phyloP scores from a whole-genome alignment of 441 rosid genomes.

The Euphorbia corollata region DNA sequence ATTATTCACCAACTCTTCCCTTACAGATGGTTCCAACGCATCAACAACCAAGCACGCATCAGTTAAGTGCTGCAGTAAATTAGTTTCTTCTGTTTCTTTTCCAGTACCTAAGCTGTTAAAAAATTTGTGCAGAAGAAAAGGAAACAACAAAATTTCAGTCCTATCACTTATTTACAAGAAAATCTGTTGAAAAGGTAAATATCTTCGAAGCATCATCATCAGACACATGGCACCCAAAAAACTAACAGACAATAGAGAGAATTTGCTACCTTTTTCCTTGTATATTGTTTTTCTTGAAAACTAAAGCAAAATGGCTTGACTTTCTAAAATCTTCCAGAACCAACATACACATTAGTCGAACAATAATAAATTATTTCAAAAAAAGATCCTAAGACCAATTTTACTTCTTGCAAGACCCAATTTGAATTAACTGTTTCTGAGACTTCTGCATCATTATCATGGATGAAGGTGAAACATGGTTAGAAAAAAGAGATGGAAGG shows the following conservation, averaged over 20 bases:
- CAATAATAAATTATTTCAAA: not conserved
- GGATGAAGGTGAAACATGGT: not conserved
- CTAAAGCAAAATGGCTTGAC: not conserved
- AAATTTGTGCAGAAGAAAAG: constrained; percentile 12
- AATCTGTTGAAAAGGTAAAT: not conserved
- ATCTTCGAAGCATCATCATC: not conserved
- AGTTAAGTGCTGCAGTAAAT: constrained; percentile 82
- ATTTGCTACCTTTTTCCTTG: not conserved
- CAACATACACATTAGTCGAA: not conserved
- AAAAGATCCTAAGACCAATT: not conserved
- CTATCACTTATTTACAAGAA: not conserved
- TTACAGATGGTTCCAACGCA: constrained; percentile 97
- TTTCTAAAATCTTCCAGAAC: not conserved
- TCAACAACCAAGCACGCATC: constrained; percentile 98
- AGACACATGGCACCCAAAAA: not conserved
- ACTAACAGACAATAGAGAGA: not conserved
- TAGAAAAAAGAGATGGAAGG: not conserved
- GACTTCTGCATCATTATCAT: not conserved
- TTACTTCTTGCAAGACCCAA: not conserved
- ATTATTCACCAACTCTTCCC: constrained; percentile 96
- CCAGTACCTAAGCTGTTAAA: constrained; percentile 94
- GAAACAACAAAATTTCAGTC: not conserved
- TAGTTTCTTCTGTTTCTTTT: constrained; percentile 85
- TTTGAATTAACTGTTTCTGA: not conserved
- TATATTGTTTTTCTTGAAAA: not conserved